phyloP scores from a whole-genome alignment of 176 grass and related monocot genomes.

The Avena atlantica region DNA sequence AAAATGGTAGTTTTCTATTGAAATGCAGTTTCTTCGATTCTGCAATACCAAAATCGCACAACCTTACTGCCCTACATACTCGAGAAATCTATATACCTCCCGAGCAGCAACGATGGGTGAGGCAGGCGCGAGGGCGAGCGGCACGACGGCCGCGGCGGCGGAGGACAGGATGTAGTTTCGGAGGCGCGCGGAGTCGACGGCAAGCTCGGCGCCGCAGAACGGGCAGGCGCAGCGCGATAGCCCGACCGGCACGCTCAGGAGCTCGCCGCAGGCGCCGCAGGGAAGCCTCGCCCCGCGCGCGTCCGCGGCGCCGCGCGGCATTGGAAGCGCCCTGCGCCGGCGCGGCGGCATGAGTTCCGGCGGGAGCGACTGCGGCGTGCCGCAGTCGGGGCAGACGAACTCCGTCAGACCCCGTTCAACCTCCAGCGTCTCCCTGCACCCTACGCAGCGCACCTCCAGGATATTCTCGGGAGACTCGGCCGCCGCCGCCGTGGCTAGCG shows the following conservation, averaged over 20 bases:
- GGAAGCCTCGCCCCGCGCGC: not conserved
- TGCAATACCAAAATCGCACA: not conserved
- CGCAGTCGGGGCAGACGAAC: slow-evolving; percentile 60
- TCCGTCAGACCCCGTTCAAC: slow-evolving; percentile 41
- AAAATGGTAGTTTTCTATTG: not conserved
- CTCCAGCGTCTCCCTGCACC: slow-evolving; percentile 48
- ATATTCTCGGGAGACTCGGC: not conserved
- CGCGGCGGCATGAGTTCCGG: slow-evolving; percentile 63
- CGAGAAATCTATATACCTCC: not conserved
- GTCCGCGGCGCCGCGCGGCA: slow-evolving; percentile 27
- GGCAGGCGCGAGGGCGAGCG: not conserved
- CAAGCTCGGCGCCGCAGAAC: slow-evolving; percentile 40
- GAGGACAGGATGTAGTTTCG: slow-evolving; percentile 36
- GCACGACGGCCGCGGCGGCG: slow-evolving; percentile 1
- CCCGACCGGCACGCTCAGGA: slow-evolving; percentile 42
- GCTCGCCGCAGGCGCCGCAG: slow-evolving; percentile 14
- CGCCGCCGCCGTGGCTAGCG: not conserved
- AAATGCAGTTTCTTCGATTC: not conserved
- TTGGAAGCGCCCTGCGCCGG: slow-evolving; percentile 27
- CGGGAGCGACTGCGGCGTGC: slow-evolving; percentile 52
- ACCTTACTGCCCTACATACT: not conserved
- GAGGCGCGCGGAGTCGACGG: slow-evolving; percentile 32
- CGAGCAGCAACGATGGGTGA: not conserved
- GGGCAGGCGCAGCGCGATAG: slow-evolving; percentile 32
- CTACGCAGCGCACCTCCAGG: slow-evolving; percentile 41